Percentiles rank a stretch among this genome's conserved stretches.
phyloP scores from a whole-genome alignment of 148 eudicot genomes.

The Mesembryanthemum crystallinum region DNA sequence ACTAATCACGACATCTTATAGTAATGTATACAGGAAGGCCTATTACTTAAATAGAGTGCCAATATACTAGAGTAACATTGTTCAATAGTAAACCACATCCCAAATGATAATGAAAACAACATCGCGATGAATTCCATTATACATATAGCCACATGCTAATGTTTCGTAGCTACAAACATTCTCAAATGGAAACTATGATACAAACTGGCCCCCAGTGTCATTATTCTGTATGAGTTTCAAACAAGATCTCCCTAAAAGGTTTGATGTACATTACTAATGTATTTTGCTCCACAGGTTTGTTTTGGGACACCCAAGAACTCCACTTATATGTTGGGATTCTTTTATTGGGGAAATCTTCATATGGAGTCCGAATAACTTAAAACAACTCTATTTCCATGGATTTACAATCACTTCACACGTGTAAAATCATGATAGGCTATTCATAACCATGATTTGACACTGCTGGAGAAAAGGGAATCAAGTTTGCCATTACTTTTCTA shows the following conservation, averaged over 20 bases:
- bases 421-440: slow-evolving; percentile 10
- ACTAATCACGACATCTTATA: too few relatives aligned
- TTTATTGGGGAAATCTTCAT: slow-evolving; percentile 7
- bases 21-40: too few relatives aligned
- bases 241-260: neutral
- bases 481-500: slow-evolving; percentile 11
- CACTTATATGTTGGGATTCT: slow-evolving; percentile 20
- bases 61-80: too few relatives aligned
- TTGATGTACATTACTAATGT: neutral
- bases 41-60: too few relatives aligned
- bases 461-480: slow-evolving; percentile 18
- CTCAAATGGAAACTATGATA: too few relatives aligned
- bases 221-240: neutral
- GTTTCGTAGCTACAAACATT: too few relatives aligned
- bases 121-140: too few relatives aligned
- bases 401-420: slow-evolving; percentile 5
- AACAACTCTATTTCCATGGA: neutral
- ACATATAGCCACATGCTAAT: too few relatives aligned
- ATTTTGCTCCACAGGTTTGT: neutral
- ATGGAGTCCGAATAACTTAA: slow-evolving; percentile 18
- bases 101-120: too few relatives aligned
- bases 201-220: too few relatives aligned
- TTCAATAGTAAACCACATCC: too few relatives aligned
- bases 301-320: slow-evolving; percentile 23
- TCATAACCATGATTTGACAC: neutral